A percentile compares a stretch with the other conserved stretches of the same genome.
Evolutionary conservation across 2,329 filamentous ascomycete species (phyloP).

Genomic region (Colletotrichum salicis): DNA sequence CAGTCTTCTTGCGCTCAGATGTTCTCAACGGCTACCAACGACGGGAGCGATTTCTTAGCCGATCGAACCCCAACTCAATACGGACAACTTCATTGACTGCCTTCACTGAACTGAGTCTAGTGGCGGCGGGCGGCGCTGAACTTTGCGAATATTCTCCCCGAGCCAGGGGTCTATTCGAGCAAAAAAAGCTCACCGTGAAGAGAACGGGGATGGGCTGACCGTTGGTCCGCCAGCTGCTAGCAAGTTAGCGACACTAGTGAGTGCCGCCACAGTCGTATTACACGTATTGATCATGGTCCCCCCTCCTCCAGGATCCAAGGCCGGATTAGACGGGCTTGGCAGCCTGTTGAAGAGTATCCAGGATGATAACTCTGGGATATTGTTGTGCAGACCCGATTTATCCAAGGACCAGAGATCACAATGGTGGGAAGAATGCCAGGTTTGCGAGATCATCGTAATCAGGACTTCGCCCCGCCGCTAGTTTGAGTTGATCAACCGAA

Average conservation of each 20-base stretch:
- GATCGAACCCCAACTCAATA: not conserved
- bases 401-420: not conserved
- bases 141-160: not conserved
- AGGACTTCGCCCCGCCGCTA: conserved; percentile 14
- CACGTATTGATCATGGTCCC: not conserved
- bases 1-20: not conserved
- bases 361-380: not conserved
- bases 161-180: not conserved
- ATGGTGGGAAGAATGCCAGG: not conserved
- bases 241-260: not conserved
- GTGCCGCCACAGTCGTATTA: conserved; percentile 22
- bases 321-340: conserved; percentile 10
- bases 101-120: not conserved
- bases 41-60: not conserved
- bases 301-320: not conserved
- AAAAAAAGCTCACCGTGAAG: not conserved
- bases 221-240: conserved; percentile 8
- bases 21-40: not conserved
- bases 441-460: conserved; percentile 26
- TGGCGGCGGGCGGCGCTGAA: not conserved
- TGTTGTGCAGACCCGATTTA: not conserved
- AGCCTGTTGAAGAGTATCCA: not conserved
- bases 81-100: not conserved
- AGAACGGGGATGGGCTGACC: conserved; percentile 7
- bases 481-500: conserved; percentile 11